Evolutionary conservation across 176 grass and related monocot species (phyloP), one percentile per base, ranked within the genome.

Genomic region (Paspalum notatum): DNA sequence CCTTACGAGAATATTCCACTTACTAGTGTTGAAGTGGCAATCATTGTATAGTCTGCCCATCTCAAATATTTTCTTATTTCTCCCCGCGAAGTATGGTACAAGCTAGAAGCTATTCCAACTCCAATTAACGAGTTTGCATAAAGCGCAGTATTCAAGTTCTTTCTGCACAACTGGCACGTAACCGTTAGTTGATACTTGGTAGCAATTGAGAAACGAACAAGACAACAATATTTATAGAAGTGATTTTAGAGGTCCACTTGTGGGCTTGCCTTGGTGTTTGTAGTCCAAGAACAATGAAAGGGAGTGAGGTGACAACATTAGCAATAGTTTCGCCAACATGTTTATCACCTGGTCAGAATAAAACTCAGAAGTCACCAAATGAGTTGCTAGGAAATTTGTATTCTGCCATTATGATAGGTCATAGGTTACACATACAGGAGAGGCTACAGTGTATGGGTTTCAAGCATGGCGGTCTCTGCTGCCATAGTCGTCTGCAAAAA

Each of bases 21-120:
- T 84, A 99, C 96, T 21, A 99, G 27, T 17, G 93, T 86, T 64
- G 90, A 86, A 45, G 96, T 83, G 71, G 96, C 96, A 83, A 99
- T 99, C 96, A 95, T 95, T 81, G 90, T 95, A 56, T 99, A 95
- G 76, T 99, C 96, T 74, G 93, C 90, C 93, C 96, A 95, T 81
- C 88, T 83, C 79, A 99, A 72, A 82, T 91, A 90, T 86, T 92
- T 99, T 69, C 96, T 93, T 18, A 92, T 74, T 78, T 86, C 49
- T 59, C 96, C 96, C 80, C 89, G 87, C 40, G 93, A 95, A 67
- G 76, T 89, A 89, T 99, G 96, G 64, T 95, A 95, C 60, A 98
- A 66, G 76, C 90, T 98, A 56, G 92, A 98, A 63, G 96, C 92
- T 72, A 98, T 84, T 85, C 96, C 96, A 71, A 98, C 96, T 86